Evolutionary conservation across 345 rosid species (phyloP).

Genomic region (Arabis alpina): DNA sequence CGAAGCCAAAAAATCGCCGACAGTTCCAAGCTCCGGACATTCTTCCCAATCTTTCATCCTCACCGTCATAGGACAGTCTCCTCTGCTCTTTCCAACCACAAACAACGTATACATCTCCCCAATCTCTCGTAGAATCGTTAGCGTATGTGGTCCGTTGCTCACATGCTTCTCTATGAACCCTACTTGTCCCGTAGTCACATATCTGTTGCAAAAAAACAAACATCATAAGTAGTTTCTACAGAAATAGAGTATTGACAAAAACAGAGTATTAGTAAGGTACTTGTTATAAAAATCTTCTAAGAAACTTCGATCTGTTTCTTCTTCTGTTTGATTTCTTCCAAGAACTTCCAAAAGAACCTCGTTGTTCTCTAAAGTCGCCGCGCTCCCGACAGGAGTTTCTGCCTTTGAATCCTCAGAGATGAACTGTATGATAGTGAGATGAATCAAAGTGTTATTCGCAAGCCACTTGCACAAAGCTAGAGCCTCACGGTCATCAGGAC

Average conservation of each 20-base stretch:
- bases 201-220: constrained; percentile 39
- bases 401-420: not conserved
- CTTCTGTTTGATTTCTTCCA: constrained; percentile 44
- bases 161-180: constrained; percentile 60
- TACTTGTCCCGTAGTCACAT: constrained; percentile 60
- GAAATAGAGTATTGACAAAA: not conserved
- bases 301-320: constrained; percentile 58
- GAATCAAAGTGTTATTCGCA: constrained; percentile 48
- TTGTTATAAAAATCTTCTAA: constrained; percentile 65
- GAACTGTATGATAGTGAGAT: constrained; percentile 67
- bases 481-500: constrained; percentile 93
- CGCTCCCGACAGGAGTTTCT: constrained; percentile 24
- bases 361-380: constrained; percentile 32
- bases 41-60: constrained; percentile 94
- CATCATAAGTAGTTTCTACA: too few relatives aligned
- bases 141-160: constrained; percentile 52
- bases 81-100: constrained; percentile 72
- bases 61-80: constrained; percentile 52
- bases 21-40: constrained; percentile 76
- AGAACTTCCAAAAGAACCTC: constrained; percentile 53
- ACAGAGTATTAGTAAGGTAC: constrained; percentile 39
- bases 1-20: constrained; percentile 78
- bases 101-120: constrained; percentile 60
- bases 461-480: constrained; percentile 68
- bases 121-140: constrained; percentile 51